These are phyloP conservation scores for Flaveria brownii DNA, from an alignment of 129 eudicot species.

Conservation along the genomic window DNA sequence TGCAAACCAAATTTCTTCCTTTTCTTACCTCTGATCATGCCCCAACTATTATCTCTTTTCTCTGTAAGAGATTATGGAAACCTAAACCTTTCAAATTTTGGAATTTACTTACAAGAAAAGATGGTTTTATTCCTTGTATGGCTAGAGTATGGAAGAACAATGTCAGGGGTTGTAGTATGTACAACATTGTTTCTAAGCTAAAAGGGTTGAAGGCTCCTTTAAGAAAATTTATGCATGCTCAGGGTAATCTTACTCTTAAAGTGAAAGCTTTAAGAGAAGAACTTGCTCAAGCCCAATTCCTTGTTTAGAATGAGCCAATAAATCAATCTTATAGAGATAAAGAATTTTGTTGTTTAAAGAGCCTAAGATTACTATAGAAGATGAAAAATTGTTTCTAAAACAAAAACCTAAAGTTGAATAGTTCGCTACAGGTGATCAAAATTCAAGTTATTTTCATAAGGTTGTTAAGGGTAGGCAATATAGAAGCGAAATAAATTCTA, in stretches of 20 bases:
- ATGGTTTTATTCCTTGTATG: background rate
- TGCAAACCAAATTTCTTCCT: background rate
- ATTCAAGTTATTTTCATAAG: background rate
- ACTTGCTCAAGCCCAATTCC: too few relatives aligned
- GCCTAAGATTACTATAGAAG: background rate
- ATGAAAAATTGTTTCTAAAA: background rate
- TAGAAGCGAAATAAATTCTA: background rate
- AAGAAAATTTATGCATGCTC: background rate
- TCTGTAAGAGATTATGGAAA: background rate
- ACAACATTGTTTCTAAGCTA: background rate
- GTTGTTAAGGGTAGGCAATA: background rate
- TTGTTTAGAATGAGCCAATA: too few relatives aligned
- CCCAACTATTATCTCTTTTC: background rate
- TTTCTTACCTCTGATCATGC: background rate
- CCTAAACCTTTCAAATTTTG: background rate
- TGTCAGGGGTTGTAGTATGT: background rate
- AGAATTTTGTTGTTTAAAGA: too few relatives aligned
- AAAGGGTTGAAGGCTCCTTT: background rate
- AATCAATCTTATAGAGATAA: too few relatives aligned
- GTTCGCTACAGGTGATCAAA: background rate
- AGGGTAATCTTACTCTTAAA: background rate
- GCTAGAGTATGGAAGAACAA: background rate
- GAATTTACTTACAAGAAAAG: background rate
- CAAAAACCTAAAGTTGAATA: background rate
- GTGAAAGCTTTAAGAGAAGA: too few relatives aligned